Evolutionary conservation across 208 protist genomes (phyloP), one percentile per base, ranked within the genome.

Genomic region (Naegleria lovaniensis): DNA sequence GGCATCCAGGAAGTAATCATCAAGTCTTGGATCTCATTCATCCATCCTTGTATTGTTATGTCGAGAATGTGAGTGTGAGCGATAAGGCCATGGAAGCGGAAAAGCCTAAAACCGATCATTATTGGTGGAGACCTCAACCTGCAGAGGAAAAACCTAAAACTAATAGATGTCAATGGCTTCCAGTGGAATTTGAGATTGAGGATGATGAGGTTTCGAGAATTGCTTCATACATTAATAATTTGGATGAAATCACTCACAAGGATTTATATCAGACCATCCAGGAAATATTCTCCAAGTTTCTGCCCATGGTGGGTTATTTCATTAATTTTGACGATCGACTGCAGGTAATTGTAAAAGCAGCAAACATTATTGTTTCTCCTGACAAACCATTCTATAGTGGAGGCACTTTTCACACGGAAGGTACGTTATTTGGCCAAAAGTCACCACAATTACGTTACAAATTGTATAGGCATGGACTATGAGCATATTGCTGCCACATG

Each of bases 331-430:
- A 43, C 7, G 25, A 38, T 43, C 25, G 58, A 22, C 58, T 93
- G 22, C 93, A 94, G 75, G 92, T 94, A 29, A 94, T 94, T 83
- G 93, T 94, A 0, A 94, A 94, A 85, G 48, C 92, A 67, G 93
- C 92, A 39, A 93, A 93, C 76, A 91, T 91, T 90, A 29, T 85
- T n/a, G 76, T 94, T 19, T 92, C 84, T 0, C 88, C 85, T 16
- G 91, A 91, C 2, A 76, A 92, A 59, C 16, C 36, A 13, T 39
- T 19, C 1, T 94, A 93, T 86, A 33, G 25, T 15, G 92, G 92
- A 29, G 93, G 93, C 36, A 41, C 83, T 5, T 94, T 91, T 91
- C 93, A 94, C 76, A 90, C 93, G 15, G 93, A 94, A 83, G 93
- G 93, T 43, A 94, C 94, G 93, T 48, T 9, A 48, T 1, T 1